Percentiles rank a stretch among this genome's conserved stretches.
These are phyloP conservation scores for Mycosphaerella sp. DNA, from an alignment of 2,329 filamentous ascomycete genomes.

Conservation along the genomic window DNA sequence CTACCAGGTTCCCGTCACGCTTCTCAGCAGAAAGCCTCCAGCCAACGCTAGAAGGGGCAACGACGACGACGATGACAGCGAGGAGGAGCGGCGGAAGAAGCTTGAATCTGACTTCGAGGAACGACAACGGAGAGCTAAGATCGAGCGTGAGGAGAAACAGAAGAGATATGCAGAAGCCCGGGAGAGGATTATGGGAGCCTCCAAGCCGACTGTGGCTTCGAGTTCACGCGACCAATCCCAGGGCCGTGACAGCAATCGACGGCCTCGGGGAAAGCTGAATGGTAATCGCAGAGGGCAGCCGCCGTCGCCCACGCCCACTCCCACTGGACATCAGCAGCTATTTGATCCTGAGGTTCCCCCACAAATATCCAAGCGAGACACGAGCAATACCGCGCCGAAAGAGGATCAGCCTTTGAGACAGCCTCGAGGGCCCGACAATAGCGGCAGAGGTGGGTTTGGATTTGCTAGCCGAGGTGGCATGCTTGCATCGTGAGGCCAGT, in stretches of 20 bases:
- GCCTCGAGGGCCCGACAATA: slow-evolving; percentile 72
- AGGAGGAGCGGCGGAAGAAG: slow-evolving; percentile 55
- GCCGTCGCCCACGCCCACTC: slow-evolving; percentile 31
- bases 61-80: slow-evolving; percentile 53
- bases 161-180: slow-evolving; percentile 82
- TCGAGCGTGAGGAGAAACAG: slow-evolving; percentile 82
- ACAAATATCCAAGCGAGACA: slow-evolving; percentile 47
- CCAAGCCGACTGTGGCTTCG: slow-evolving; percentile 28
- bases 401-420: slow-evolving; percentile 64
- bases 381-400: slow-evolving; percentile 42
- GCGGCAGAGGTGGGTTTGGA: slow-evolving; percentile 70
- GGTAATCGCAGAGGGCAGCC: slow-evolving; percentile 36
- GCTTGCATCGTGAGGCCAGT: slow-evolving; percentile 2
- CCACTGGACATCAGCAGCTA: slow-evolving; percentile 52
- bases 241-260: slow-evolving; percentile 24
- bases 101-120: slow-evolving; percentile 66
- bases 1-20: slow-evolving; percentile 76
- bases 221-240: slow-evolving; percentile 31
- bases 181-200: slow-evolving; percentile 75
- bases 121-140: slow-evolving; percentile 68
- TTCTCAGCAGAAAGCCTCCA: slow-evolving; percentile 74
- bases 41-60: slow-evolving; percentile 55
- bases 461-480: slow-evolving; percentile 59
- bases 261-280: slow-evolving; percentile 24
- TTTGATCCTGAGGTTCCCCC: slow-evolving; percentile 70